Percentiles rank a stretch among this genome's conserved stretches.
Evolutionary conservation across 2,329 filamentous ascomycete species (phyloP).

Genomic region (Fusarium sp.): DNA sequence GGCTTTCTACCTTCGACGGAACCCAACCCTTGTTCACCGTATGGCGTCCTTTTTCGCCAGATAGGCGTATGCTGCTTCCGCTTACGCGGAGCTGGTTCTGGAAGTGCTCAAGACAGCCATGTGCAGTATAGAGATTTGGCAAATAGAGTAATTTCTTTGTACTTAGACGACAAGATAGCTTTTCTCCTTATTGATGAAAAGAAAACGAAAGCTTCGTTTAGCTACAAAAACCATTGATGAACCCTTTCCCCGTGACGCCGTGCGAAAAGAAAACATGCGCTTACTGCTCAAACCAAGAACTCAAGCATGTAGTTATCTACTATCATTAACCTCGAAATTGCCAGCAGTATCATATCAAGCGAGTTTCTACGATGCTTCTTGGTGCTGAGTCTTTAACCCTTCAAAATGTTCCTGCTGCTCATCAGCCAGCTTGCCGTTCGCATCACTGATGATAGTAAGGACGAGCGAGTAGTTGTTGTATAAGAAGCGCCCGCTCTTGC

Average conservation of each 20-base stretch:
- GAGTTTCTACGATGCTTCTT: constrained; percentile 53
- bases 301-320: constrained; percentile 14
- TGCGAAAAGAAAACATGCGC: constrained; percentile 39
- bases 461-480: constrained; percentile 97
- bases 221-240: constrained; percentile 27
- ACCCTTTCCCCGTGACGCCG: constrained; percentile 40
- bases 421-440: constrained; percentile 75
- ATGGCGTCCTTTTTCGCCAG: constrained; percentile 45
- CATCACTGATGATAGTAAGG: constrained; percentile 89
- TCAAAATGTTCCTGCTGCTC: constrained; percentile 84
- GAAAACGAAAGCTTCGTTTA: constrained; percentile 22
- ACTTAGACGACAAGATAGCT: constrained; percentile 14
- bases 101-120: neutral
- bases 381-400: constrained; percentile 68
- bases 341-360: neutral
- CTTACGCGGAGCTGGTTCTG: neutral
- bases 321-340: constrained; percentile 3
- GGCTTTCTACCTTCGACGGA: constrained; percentile 74
- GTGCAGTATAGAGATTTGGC: constrained; percentile 20
- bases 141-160: constrained; percentile 1
- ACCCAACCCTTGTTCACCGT: constrained; percentile 49
- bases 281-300: constrained; percentile 26
- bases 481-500: constrained; percentile 87
- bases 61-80: constrained; percentile 15
- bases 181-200: constrained; percentile 7